Percentiles rank a stretch among this genome's conserved stretches.
Conservation (phyloP, 129 eudicot species). For the Apium graveolens region DNA sequence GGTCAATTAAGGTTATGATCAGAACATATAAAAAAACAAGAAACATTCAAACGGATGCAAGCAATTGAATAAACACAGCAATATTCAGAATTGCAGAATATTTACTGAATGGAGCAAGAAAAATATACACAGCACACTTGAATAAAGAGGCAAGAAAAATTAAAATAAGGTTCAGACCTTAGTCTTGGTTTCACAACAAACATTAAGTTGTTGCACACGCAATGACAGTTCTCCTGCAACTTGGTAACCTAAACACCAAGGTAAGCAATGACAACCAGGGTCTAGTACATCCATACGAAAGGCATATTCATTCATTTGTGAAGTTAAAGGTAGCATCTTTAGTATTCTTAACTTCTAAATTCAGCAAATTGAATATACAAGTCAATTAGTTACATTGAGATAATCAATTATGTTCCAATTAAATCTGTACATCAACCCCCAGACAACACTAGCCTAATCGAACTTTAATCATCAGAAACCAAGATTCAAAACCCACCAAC, state of each 20-base stretch:
- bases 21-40: background rate
- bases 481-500: background rate
- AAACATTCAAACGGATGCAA: too few relatives aligned
- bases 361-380: background rate
- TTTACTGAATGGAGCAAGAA: background rate
- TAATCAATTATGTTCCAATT: too few relatives aligned
- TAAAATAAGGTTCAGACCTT: slow-evolving; percentile 31
- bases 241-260: too few relatives aligned
- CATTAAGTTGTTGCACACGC: slow-evolving; percentile 68
- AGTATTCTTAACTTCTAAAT: background rate
- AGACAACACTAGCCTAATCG: background rate
- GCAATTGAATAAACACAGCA: too few relatives aligned
- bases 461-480: background rate
- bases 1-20: background rate
- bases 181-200: slow-evolving; percentile 74
- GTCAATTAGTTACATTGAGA: too few relatives aligned
- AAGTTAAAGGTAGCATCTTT: background rate
- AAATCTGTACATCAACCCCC: background rate
- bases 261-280: slow-evolving; percentile 74
- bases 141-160: too few relatives aligned
- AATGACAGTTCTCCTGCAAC: slow-evolving; percentile 51
- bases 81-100: background rate
- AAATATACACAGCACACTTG: background rate
- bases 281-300: slow-evolving; percentile 37
- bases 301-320: background rate